These are phyloP conservation scores for Lactuca sativa DNA, from an alignment of 129 eudicot species.

Conservation along the genomic window DNA sequence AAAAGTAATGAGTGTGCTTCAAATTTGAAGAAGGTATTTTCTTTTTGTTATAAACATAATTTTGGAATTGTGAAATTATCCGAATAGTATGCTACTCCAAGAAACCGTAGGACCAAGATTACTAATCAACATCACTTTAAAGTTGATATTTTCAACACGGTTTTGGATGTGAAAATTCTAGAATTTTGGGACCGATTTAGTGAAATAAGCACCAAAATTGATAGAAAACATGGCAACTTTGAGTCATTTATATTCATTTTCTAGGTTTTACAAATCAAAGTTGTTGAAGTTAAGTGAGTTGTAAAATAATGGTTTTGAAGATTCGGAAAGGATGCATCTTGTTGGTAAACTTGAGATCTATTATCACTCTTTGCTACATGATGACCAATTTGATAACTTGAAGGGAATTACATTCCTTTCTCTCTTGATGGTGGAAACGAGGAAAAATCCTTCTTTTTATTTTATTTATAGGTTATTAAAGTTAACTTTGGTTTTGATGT, in stretches of 20 bases:
- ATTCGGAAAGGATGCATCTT: neutral
- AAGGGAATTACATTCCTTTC: too few species aligned
- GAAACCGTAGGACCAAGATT: neutral
- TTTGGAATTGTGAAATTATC: neutral
- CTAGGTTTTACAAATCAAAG: neutral
- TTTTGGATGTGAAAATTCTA: neutral
- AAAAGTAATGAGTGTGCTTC: neutral
- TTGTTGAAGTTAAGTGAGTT: neutral
- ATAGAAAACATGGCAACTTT: neutral
- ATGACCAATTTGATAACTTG: too few species aligned
- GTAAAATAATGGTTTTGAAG: neutral
- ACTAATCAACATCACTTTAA: neutral
- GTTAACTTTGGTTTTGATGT: too few species aligned
- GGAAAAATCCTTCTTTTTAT: too few species aligned
- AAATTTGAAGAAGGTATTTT: neutral
- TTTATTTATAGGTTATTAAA: too few species aligned
- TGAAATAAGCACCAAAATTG: too few species aligned
- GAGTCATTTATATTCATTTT: neutral
- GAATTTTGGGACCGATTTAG: neutral
- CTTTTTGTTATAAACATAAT: neutral
- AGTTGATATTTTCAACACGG: neutral
- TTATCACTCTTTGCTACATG: neutral
- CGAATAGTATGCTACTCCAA: neutral
- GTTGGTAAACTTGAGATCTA: neutral
- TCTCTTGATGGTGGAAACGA: too few species aligned